Percentiles rank a stretch among this genome's conserved stretches.
phyloP scores from a whole-genome alignment of 495 filamentous ascomycete genomes.

The Xylaria intraflava region DNA sequence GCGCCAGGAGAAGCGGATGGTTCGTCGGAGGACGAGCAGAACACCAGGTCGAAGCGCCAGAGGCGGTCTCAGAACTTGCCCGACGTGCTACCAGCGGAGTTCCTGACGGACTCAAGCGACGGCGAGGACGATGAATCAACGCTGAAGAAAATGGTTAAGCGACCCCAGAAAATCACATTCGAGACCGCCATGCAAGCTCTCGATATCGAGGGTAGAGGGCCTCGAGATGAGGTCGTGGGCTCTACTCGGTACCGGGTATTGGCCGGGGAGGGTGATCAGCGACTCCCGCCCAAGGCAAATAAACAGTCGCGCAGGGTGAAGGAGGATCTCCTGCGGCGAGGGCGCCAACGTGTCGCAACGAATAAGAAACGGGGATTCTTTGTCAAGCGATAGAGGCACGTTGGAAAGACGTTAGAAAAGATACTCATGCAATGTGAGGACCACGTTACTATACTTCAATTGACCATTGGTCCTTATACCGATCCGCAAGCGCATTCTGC shows the following conservation, averaged over 20 bases:
- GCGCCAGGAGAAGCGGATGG: neutral
- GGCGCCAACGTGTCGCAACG: constrained; percentile 14
- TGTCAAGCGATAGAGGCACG: constrained; percentile 25
- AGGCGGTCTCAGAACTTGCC: constrained; percentile 20
- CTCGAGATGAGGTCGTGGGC: constrained; percentile 33
- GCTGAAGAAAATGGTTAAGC: constrained; percentile 15
- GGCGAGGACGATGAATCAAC: constrained; percentile 28
- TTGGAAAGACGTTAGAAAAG: neutral
- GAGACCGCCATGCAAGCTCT: constrained; percentile 19
- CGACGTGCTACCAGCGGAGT: constrained; percentile 37
- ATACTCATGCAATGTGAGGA: neutral
- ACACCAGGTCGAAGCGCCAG: constrained; percentile 12
- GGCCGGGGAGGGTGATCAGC: constrained; percentile 20
- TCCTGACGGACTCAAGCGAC: constrained; percentile 37
- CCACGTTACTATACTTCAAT: too few species aligned
- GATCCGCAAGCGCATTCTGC: neutral
- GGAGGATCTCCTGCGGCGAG: constrained; percentile 33
- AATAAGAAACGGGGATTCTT: constrained; percentile 33
- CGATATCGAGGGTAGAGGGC: constrained; percentile 20
- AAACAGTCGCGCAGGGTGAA: constrained; percentile 26
- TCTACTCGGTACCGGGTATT: constrained; percentile 39
- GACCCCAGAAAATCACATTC: constrained; percentile 33
- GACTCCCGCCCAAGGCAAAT: constrained; percentile 34
- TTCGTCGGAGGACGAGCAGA: constrained; percentile 7
- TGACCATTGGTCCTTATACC: too few species aligned